Evolutionary conservation across 345 rosid species (phyloP), one percentile per base, ranked within the genome.

Genomic region (Noccaea caerulescens): DNA sequence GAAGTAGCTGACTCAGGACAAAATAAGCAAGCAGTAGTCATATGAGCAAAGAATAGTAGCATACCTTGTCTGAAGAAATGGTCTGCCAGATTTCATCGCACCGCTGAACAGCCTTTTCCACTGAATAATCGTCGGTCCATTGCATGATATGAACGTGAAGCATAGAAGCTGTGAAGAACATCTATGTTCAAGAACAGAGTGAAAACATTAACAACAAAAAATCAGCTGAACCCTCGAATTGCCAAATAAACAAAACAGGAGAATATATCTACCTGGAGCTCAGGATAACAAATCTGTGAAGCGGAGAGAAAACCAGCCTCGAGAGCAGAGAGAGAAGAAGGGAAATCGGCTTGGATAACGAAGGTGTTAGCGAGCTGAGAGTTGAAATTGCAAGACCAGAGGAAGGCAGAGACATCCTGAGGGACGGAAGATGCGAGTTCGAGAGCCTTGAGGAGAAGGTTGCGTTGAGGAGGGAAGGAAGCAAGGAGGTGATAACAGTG

Each of bases 351-450:
- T 81, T 89, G 90, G 49, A 85, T 83, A 41, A 94, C 79, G 58
- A 88, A 86, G 14, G 88, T 88, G 72, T 85, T 94, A 11, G 98
- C 97, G n/a, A 94, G 87, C 87, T 91, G 99, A 8, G 98, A 91
- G 72, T 82, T 89, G 89, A 94, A 91, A 74, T 94, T 94, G 85
- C 96, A 91, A 65, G 88, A 77, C 99, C 99, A 94, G 20, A 94
- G 82, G 73, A 75, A 77, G 58, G 80, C 82, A 9, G 88, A 80
- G 34, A 85, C 33, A 58, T 77, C 82, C 9, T 80, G 79, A 39
- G 79, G 51, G n/a, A 77, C 71, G 10, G 93, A 77, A 39, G 88
- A 70, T 10, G 80, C 60, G 41, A 89, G 90, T 18, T 89, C 84
- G 16, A 94, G 89, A 47, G 93, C 99, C 74, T 87, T 93, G 67